Conservation (phyloP, 805 yeast genomes). For the Teunomyces panamensis region DNA sequence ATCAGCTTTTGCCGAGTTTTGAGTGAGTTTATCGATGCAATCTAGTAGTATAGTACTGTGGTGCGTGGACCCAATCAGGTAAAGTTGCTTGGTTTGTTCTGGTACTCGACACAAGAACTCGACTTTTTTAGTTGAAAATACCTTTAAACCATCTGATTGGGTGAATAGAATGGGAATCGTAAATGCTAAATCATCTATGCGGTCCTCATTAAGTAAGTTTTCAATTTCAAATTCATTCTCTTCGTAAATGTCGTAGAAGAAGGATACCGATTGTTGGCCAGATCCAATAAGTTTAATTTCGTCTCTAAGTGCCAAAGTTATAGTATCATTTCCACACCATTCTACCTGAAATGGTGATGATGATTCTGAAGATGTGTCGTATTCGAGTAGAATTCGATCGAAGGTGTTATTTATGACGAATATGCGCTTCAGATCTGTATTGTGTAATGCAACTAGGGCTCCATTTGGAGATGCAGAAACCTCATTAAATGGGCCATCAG, state of each 20-base stretch:
- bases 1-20: conserved; percentile 76
- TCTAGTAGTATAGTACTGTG: conserved; percentile 82
- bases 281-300: conserved; percentile 74
- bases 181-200: conserved; percentile 19
- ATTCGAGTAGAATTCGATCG: conserved; percentile 41
- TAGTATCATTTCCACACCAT: conserved; percentile 90
- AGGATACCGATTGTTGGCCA: conserved; percentile 53
- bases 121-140: conserved; percentile 55
- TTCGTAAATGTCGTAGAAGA: conserved; percentile 38
- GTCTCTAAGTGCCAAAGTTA: conserved; percentile 59
- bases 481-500: conserved; percentile 48
- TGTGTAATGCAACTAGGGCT: conserved; percentile 51
- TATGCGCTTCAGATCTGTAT: conserved; percentile 35
- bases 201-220: conserved; percentile 11
- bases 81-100: conserved; percentile 54
- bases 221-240: conserved; percentile 32
- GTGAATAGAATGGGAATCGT: conserved; percentile 45
- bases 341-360: conserved; percentile 45
- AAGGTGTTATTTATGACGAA: conserved; percentile 51
- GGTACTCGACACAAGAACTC: conserved; percentile 67
- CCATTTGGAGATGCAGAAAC: conserved; percentile 53
- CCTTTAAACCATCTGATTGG: conserved; percentile 67
- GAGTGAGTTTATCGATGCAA: conserved; percentile 58
- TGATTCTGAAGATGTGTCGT: conserved; percentile 39
- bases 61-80: conserved; percentile 78